Evolutionary conservation across 192 early-diverging fungal species (phyloP).

Genomic region (Chytriomyces confervae): DNA sequence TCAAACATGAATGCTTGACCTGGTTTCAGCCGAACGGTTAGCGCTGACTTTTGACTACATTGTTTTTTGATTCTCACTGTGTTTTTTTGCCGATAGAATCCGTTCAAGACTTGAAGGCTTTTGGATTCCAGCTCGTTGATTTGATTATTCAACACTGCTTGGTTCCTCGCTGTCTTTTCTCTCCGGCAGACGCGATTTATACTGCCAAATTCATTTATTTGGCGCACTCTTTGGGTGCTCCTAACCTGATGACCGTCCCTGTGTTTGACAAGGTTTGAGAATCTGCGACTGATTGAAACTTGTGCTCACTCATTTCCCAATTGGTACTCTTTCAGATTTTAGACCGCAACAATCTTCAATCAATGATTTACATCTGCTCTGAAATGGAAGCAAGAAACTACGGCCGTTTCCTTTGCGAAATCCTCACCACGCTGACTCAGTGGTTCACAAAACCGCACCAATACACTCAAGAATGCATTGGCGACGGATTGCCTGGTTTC

Average conservation of each 20-base stretch:
- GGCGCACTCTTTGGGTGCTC: slow-evolving; percentile 73
- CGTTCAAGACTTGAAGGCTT: slow-evolving; percentile 38
- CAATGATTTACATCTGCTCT: slow-evolving; percentile 61
- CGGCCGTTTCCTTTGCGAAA: slow-evolving; percentile 69
- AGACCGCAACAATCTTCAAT: slow-evolving; percentile 52
- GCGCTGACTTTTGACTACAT: not conserved
- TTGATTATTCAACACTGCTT: slow-evolving; percentile 75
- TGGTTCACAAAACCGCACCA: slow-evolving; percentile 61
- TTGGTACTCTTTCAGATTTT: slow-evolving; percentile 41
- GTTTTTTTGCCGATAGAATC: not conserved
- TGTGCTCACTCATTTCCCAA: not conserved
- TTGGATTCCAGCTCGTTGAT: slow-evolving; percentile 39
- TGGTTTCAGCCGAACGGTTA: slow-evolving; percentile 45
- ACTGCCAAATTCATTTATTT: slow-evolving; percentile 74
- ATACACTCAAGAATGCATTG: slow-evolving; percentile 64
- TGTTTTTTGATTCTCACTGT: not conserved
- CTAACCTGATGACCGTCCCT: slow-evolving; percentile 72
- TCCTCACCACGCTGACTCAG: slow-evolving; percentile 58
- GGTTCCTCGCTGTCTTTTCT: slow-evolving; percentile 68
- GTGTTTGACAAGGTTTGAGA: slow-evolving; percentile 69
- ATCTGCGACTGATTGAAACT: not conserved
- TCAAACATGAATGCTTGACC: slow-evolving; percentile 36
- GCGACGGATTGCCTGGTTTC: slow-evolving; percentile 70
- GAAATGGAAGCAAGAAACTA: slow-evolving; percentile 78
- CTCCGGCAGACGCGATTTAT: slow-evolving; percentile 73